phyloP scores from a whole-genome alignment of 768 basidiomycete species.

The Tremella mesenterica region DNA sequence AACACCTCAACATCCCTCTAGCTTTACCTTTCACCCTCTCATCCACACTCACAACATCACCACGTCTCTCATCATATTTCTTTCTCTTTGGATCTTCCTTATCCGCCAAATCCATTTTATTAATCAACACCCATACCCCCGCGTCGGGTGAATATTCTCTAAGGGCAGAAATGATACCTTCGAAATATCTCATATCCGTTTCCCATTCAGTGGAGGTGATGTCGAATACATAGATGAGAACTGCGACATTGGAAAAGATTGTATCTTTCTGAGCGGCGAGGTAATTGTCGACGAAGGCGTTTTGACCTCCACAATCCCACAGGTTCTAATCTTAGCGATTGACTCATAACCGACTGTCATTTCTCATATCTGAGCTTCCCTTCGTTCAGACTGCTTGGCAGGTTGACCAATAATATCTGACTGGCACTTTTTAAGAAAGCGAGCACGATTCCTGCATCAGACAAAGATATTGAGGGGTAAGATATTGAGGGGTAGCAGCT shows the following conservation, averaged over 20 bases:
- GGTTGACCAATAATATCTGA: no score
- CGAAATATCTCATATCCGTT: conserved; percentile 82
- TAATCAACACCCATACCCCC: conserved; percentile 77
- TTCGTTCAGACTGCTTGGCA: no score
- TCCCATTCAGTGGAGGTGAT: conserved; percentile 74
- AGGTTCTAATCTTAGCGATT: conserved; percentile 52
- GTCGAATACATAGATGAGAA: conserved; percentile 98
- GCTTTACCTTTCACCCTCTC: conserved; percentile 47
- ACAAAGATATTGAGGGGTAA: no score
- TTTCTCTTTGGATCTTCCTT: conserved; percentile 49
- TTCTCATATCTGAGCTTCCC: no score
- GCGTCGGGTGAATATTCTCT: conserved; percentile 53
- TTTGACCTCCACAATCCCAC: conserved; percentile 98
- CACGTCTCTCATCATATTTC: conserved; percentile 62
- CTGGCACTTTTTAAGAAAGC: no score
- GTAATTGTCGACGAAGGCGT: conserved; percentile 96
- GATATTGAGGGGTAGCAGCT: background rate
- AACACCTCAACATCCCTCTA: conserved; percentile 56
- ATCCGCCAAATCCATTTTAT: conserved; percentile 91
- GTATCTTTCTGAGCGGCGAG: conserved; percentile 83
- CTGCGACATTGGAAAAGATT: conserved; percentile 92
- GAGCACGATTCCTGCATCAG: no score
- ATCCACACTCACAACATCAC: conserved; percentile 58
- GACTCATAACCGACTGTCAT: no score
- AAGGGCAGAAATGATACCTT: conserved; percentile 78